Conservation (phyloP, 108 stramenopile species). For the Skeletonema menzelii region DNA sequence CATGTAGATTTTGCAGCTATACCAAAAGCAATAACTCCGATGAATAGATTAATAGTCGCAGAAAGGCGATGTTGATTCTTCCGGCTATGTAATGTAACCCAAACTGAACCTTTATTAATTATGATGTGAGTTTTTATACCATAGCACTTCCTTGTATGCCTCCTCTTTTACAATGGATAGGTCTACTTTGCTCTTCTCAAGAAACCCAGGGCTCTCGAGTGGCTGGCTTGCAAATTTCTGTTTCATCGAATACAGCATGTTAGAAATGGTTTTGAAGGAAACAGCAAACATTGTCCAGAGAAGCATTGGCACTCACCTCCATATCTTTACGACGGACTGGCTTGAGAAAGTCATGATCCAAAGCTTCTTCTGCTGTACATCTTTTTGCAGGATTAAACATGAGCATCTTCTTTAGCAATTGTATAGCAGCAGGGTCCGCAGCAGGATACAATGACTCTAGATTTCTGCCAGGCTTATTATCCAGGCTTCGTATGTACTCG, state of each 20-base stretch:
- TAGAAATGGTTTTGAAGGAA: neutral
- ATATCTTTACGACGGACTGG: constrained; percentile 65
- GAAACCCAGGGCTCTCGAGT: constrained; percentile 69
- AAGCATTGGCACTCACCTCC: constrained; percentile 57
- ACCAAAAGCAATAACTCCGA: constrained; percentile 50
- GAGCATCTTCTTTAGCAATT: constrained; percentile 92
- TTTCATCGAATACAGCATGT: neutral
- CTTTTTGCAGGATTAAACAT: constrained; percentile 91
- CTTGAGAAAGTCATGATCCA: constrained; percentile 89
- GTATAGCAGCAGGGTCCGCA: constrained; percentile 81
- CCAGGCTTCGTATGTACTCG: constrained; percentile 79
- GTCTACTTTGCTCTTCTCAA: constrained; percentile 68
- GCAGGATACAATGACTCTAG: constrained; percentile 74
- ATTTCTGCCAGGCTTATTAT: constrained; percentile 50
- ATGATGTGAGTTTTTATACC: constrained; percentile 52
- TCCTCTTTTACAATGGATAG: constrained; percentile 67
- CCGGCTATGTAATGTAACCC: neutral
- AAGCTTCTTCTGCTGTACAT: constrained; percentile 90
- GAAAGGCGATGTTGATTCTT: constrained; percentile 32
- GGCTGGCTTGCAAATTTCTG: constrained; percentile 40
- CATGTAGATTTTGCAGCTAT: constrained; percentile 57
- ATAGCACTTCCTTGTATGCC: constrained; percentile 77
- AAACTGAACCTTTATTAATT: neutral
- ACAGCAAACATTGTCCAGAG: neutral
- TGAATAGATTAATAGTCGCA: constrained; percentile 62